Percentiles rank a stretch among this genome's conserved stretches.
Conservation (phyloP, 2,329 filamentous ascomycete genomes). For the Alternaria sp. region DNA sequence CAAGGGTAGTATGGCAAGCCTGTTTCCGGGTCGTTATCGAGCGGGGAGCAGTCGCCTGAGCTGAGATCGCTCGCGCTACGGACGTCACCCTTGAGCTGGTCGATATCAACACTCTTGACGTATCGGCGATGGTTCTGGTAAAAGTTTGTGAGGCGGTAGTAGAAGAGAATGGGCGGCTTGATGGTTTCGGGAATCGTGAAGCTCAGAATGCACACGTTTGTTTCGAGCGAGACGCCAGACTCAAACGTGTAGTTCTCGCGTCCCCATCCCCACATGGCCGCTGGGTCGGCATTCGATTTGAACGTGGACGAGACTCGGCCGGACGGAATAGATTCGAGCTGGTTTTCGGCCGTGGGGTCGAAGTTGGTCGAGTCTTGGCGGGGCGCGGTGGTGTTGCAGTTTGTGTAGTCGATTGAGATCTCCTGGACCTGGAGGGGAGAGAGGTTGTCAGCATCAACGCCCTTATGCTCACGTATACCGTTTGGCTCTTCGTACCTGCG, state of each 20-base stretch:
- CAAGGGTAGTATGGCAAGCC: conserved; percentile 88
- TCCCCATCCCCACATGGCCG: conserved; percentile 46
- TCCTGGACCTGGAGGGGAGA: conserved; percentile 76
- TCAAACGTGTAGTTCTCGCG: conserved; percentile 50
- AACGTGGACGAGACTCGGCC: conserved; percentile 74
- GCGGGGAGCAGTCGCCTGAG: conserved; percentile 77
- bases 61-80: conserved; percentile 69
- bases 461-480: background rate
- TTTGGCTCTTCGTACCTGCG: conserved; percentile 66
- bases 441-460: conserved; percentile 18
- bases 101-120: conserved; percentile 84
- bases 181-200: conserved; percentile 85
- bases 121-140: conserved; percentile 99
- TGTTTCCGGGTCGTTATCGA: conserved; percentile 55
- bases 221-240: conserved; percentile 40
- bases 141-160: conserved; percentile 96
- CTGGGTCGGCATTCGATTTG: conserved; percentile 60
- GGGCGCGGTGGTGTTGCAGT: conserved; percentile 72
- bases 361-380: conserved; percentile 24
- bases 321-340: conserved; percentile 63
- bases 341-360: conserved; percentile 26
- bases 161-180: conserved; percentile 84
- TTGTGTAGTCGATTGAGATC: conserved; percentile 87
- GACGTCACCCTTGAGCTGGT: conserved; percentile 80
- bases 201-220: conserved; percentile 72